Conservation (phyloP, 345 rosid genomes). For the Geranium rotundifolium region DNA sequence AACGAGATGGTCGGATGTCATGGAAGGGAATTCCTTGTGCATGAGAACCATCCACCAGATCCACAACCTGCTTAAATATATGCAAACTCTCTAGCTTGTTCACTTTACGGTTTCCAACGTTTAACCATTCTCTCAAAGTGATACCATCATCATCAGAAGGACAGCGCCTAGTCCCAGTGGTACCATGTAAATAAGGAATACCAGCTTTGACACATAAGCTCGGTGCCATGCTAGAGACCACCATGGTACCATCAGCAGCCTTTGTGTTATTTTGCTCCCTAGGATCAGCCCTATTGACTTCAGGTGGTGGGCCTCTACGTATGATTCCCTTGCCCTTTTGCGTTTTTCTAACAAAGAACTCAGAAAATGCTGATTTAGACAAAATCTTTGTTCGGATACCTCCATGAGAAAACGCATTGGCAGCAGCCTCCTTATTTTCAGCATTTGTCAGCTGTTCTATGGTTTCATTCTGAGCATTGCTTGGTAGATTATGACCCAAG, state of each 20-base stretch:
- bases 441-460: constrained; percentile 23
- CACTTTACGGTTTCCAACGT: constrained; percentile 31
- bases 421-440: constrained; percentile 22
- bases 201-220: constrained; percentile 17
- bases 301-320: constrained; percentile 41
- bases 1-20: constrained; percentile 50
- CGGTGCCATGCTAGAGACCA: constrained; percentile 24
- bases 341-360: constrained; percentile 60
- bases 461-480: constrained; percentile 22
- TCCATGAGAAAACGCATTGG: constrained; percentile 27
- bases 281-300: constrained; percentile 19
- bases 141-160: constrained; percentile 42
- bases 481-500: constrained; percentile 22
- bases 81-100: constrained; percentile 51
- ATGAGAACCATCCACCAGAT: constrained; percentile 52
- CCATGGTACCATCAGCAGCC: constrained; percentile 28
- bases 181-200: constrained; percentile 27
- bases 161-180: constrained; percentile 16
- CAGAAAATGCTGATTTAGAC: constrained; percentile 82
- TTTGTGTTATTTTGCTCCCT: constrained; percentile 29
- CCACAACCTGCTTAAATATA: constrained; percentile 72
- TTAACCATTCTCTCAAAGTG: constrained; percentile 70
- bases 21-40: constrained; percentile 55
- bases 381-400: constrained; percentile 70
- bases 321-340: constrained; percentile 74